These are phyloP conservation scores for Alternaria tenuissima DNA, from an alignment of 2,329 filamentous ascomycete genomes.

Conservation along the genomic window DNA sequence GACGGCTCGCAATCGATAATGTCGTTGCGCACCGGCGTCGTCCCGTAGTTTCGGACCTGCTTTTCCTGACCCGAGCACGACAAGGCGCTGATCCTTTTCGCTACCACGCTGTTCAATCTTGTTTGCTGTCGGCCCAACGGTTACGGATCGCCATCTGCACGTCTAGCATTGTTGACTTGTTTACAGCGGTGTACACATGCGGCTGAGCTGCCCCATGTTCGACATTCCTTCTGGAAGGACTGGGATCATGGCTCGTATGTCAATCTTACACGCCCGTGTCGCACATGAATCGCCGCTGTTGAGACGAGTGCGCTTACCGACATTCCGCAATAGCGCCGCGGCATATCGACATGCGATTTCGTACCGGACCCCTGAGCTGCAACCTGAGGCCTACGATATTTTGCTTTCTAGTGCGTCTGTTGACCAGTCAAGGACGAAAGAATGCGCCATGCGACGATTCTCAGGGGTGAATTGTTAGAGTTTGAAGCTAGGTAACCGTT, in stretches of 20 bases:
- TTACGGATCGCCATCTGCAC: background rate
- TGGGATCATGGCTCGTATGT: background rate
- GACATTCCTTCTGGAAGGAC: slow-evolving; percentile 1
- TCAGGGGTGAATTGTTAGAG: slow-evolving; percentile 9
- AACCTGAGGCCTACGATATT: background rate
- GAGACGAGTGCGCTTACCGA: slow-evolving; percentile 4
- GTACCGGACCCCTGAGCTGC: slow-evolving; percentile 9
- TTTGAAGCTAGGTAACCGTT: slow-evolving; percentile 7
- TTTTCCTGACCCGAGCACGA: slow-evolving; percentile 10
- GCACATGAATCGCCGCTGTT: slow-evolving; percentile 5
- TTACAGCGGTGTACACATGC: background rate
- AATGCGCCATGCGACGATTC: background rate
- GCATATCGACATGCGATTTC: background rate
- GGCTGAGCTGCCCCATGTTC: background rate
- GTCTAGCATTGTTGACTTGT: slow-evolving; percentile 8
- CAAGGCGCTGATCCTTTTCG: slow-evolving; percentile 22
- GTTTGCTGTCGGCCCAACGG: slow-evolving; percentile 4
- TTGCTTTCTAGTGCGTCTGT: background rate
- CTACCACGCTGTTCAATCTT: background rate
- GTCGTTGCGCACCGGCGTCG: slow-evolving; percentile 6
- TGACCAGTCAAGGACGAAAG: slow-evolving; percentile 6
- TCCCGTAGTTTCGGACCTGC: slow-evolving; percentile 19
- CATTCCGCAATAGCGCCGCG: slow-evolving; percentile 8
- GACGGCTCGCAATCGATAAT: slow-evolving; percentile 34
- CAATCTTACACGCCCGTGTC: slow-evolving; percentile 8